Evolutionary conservation across 495 filamentous ascomycete genomes (phyloP).

Genomic region (Xylaria palmicola): DNA sequence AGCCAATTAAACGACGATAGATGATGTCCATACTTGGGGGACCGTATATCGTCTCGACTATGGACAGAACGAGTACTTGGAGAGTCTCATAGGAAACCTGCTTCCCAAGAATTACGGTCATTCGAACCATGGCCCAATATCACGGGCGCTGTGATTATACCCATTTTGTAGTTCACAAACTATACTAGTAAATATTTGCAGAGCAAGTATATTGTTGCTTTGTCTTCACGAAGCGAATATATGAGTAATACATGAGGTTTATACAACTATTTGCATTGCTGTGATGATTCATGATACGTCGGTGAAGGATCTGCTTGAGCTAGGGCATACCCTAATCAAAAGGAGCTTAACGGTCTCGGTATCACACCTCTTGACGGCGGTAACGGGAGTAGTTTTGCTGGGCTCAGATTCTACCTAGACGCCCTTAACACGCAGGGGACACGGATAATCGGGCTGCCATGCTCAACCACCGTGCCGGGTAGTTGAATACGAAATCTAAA

Average conservation of each 20-base stretch:
- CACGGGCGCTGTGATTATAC: neutral
- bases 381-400: no score
- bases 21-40: neutral
- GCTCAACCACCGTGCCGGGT: no score
- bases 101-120: neutral
- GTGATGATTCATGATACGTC: neutral
- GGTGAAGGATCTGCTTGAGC: no score
- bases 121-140: neutral
- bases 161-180: neutral
- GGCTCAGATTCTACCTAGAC: no score
- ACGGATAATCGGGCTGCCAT: no score
- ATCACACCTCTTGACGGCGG: no score
- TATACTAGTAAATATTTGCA: slow-evolving; percentile 3
- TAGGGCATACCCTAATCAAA: no score
- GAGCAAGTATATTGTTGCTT: slow-evolving; percentile 4
- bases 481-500: no score
- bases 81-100: slow-evolving; percentile 6
- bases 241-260: neutral
- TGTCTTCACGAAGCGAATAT: neutral
- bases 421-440: no score
- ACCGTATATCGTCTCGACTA: neutral
- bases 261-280: neutral
- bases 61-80: neutral
- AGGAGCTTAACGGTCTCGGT: no score
- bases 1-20: neutral